Base-by-base conservation (phyloP, 129 eudicot genomes). In the Flaveria trinervia region DNA sequence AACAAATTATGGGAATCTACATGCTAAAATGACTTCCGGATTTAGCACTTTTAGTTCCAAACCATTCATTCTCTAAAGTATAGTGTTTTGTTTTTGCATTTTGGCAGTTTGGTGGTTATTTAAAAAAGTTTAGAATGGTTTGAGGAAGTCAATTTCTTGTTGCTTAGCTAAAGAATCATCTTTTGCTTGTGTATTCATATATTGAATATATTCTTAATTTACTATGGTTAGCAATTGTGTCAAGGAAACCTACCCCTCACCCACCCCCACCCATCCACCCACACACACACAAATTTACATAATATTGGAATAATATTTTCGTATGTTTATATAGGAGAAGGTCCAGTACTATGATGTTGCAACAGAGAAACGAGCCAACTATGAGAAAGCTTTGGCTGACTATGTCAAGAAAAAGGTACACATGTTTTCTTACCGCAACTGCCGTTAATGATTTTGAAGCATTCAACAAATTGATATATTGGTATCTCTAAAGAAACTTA, bases 331-430 rank as follows among this genome's bases (percentile, higher is more conserved):
- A 65, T 49, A 91, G 98, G 97, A 93, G 80, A 93, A 93, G 68
- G 97, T 93, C 43, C 85, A 89, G 44, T 91, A 93, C 83, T 93
- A 93, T 62, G 97, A 93, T 71, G 75, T 89, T 70, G 98, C 97
- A 52, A 85, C 97, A 0, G 93, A 85, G 71, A 89, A 93, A 89
- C 87, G 97, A 41, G 89, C 91, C 22, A 89, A 84, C 54, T 89
- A 90, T 77, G 97, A 93, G 65, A 87, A 76, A 69, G 96, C 96
- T 13, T 88, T 87, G 89, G 77, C 82, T 25, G 85, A 83, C 60
- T 90, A 82, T 75, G 84, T 45, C 62, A 89, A 82, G 61, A 83
- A 83, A 77, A 83, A 86, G 97, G 98, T 88, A 68, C 70, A 51
- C 14, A 0, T 36, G 22, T 39, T 57, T 67, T 20, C 45, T 70